phyloP scores from a whole-genome alignment of 805 yeast species.

The Starmera dryadoides region DNA sequence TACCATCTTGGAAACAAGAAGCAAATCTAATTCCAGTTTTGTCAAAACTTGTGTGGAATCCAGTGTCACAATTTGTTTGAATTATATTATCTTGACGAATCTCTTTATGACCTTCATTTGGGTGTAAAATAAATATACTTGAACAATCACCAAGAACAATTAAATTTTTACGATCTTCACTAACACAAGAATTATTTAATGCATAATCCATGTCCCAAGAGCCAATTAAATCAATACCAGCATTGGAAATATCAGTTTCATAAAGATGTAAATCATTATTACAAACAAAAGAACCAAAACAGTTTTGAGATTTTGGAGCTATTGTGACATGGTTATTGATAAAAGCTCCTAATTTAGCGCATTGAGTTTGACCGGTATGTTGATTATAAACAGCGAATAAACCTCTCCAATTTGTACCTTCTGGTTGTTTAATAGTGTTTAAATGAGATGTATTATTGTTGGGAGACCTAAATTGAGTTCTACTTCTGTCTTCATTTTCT shows the following conservation, averaged over 20 bases:
- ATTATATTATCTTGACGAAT: slow-evolving; percentile 29
- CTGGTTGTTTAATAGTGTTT: slow-evolving; percentile 4
- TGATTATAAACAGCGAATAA: slow-evolving; percentile 51
- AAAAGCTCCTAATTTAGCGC: slow-evolving; percentile 65
- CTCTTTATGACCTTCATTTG: slow-evolving; percentile 24
- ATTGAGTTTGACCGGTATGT: slow-evolving; percentile 36
- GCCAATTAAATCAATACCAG: slow-evolving; percentile 35
- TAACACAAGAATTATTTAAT: slow-evolving; percentile 64
- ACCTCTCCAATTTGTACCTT: slow-evolving; percentile 47
- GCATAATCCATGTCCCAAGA: slow-evolving; percentile 52
- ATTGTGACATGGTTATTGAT: slow-evolving; percentile 76
- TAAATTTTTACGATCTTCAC: slow-evolving; percentile 53
- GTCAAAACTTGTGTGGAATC: slow-evolving; percentile 76
- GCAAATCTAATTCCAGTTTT: slow-evolving; percentile 71
- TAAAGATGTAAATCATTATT: slow-evolving; percentile 78
- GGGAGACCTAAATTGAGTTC: no score
- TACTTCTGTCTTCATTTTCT: no score
- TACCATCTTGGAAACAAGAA: slow-evolving; percentile 82
- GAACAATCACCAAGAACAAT: slow-evolving; percentile 76
- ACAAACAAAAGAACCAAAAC: slow-evolving; percentile 60
- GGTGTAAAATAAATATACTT: slow-evolving; percentile 46
- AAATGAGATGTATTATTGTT: neutral
- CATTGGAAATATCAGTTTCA: slow-evolving; percentile 46
- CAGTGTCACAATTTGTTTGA: slow-evolving; percentile 62
- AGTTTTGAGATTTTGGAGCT: slow-evolving; percentile 33